Base-by-base conservation (phyloP, 2,329 filamentous ascomycete genomes). In the Colletotrichum sansevieriae region DNA sequence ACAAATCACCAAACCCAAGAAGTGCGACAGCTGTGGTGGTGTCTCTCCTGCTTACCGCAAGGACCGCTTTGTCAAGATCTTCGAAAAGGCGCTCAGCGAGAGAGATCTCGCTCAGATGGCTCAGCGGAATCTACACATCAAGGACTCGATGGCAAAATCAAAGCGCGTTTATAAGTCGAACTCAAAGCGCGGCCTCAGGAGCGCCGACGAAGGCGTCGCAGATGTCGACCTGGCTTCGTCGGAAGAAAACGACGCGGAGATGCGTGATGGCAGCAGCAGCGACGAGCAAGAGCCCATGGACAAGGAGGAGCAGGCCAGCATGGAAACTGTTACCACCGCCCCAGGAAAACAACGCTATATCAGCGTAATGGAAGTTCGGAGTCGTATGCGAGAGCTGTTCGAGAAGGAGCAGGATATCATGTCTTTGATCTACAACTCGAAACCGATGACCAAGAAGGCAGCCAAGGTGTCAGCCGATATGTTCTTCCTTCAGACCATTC, bases 61-160 rank as follows among this genome's bases (percentile, higher is more conserved):
- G 78, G 95, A 99, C 75, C 88, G 92, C 49, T 96, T 90, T 75
- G 92, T 95, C 76, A 99, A 98, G 80, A 94, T 99, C 62, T 99
- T 98, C 79, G 91, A 95, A 77, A 96, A 92, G 76, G 84, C 92
- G 2, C 82, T 98, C 65, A 88, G 86, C 54, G 80, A 86, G 54
- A 97, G 97, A 78, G 90, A 96, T 41, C 89, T 90, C 77, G 87
- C 89, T 47, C 90, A 91, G 70, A 97, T 97, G 92, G 86, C 90
- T 3, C 89, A 92, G 69, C 83, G 83, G 54, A 85, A 83, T 58
- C 88, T 94, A 76, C 91, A 90, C 73, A 84, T 88, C 41, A 85
- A 87, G 59, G 93, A 96, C 76, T 91, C 92, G 3, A 84, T 97
- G 74, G 79, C 92, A 12, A 49, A 72, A 65, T 25, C 69, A 33